These are phyloP conservation scores for Danielozyma ontarioensis DNA, from an alignment of 805 yeast genomes.

Conservation along the genomic window DNA sequence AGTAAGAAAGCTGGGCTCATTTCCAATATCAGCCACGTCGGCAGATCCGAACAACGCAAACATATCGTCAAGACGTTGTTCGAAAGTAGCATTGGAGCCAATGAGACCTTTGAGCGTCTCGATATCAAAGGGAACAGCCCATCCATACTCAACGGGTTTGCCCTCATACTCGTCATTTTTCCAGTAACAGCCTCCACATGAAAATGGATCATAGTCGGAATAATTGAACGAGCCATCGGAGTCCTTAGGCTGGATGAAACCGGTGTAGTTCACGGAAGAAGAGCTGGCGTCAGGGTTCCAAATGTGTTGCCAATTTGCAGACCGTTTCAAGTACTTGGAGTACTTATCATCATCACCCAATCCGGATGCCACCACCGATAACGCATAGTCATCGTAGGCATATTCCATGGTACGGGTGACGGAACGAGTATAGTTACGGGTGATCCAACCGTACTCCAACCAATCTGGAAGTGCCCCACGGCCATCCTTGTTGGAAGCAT, in stretches of 20 bases:
- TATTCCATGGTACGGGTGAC: slow-evolving; percentile 33
- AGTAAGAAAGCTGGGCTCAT: slow-evolving; percentile 33
- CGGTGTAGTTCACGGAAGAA: slow-evolving; percentile 15
- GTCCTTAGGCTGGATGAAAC: slow-evolving; percentile 29
- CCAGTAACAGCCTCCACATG: slow-evolving; percentile 33
- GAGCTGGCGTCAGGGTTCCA: slow-evolving; percentile 26
- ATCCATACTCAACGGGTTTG: slow-evolving; percentile 28
- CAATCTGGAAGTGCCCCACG: slow-evolving; percentile 32
- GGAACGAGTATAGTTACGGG: slow-evolving; percentile 25
- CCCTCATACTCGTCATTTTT: slow-evolving; percentile 28
- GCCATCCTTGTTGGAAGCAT: slow-evolving; percentile 25
- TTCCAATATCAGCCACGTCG: slow-evolving; percentile 27
- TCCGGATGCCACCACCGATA: slow-evolving; percentile 27
- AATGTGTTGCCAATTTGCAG: slow-evolving; percentile 30
- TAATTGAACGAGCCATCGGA: slow-evolving; percentile 21
- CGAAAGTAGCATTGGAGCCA: slow-evolving; percentile 21
- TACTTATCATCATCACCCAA: slow-evolving; percentile 15
- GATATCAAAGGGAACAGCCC: slow-evolving; percentile 31
- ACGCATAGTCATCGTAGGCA: slow-evolving; percentile 30
- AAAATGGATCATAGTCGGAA: slow-evolving; percentile 21
- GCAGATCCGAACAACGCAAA: slow-evolving; percentile 21
- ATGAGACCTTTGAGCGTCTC: slow-evolving; percentile 17
- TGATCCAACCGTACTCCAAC: slow-evolving; percentile 24
- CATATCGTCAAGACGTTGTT: slow-evolving; percentile 29
- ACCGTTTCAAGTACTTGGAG: slow-evolving; percentile 23